Conservation (phyloP, 768 basidiomycete species). For the Rhizopogon roseolus region DNA sequence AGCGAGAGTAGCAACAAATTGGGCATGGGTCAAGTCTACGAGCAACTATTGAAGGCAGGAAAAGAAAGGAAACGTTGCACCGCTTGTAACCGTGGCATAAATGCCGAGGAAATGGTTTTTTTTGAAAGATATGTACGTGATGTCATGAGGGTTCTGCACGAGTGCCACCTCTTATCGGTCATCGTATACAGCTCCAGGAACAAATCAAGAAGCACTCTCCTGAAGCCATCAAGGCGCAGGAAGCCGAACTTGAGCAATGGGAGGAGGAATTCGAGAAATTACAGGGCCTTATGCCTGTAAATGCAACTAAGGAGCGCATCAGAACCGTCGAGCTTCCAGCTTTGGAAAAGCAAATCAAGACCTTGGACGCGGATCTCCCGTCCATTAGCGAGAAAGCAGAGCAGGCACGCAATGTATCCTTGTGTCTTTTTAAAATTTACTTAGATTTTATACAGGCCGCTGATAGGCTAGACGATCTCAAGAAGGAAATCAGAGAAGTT, state of each 20-base stretch:
- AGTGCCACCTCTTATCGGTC: not conserved
- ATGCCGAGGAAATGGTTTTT: conserved; percentile 43
- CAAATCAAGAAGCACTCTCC: conserved; percentile 54
- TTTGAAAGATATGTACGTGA: conserved; percentile 70
- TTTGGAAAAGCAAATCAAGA: conserved; percentile 56
- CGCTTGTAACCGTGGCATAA: conserved; percentile 70
- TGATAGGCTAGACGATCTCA: conserved; percentile 47
- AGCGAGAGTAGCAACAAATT: conserved; percentile 19
- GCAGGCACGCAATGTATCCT: conserved; percentile 39
- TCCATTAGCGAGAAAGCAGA: conserved; percentile 50
- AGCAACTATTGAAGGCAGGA: conserved; percentile 50
- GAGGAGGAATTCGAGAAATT: conserved; percentile 48
- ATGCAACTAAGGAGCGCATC: conserved; percentile 50
- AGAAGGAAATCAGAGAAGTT: conserved; percentile 59
- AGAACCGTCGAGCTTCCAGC: conserved; percentile 59
- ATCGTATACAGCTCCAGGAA: conserved; percentile 48
- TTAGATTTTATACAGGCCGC: conserved; percentile 35
- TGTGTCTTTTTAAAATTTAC: conserved; percentile 1
- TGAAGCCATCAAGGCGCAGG: conserved; percentile 34
- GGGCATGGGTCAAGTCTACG: conserved; percentile 45
- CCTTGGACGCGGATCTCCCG: conserved; percentile 52
- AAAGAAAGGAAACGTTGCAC: conserved; percentile 65
- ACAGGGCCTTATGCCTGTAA: conserved; percentile 55
- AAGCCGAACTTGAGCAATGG: conserved; percentile 57
- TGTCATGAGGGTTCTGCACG: not conserved